These are phyloP conservation scores for Myotisia sp. DNA, from an alignment of 2,329 filamentous ascomycete genomes.

Conservation along the genomic window DNA sequence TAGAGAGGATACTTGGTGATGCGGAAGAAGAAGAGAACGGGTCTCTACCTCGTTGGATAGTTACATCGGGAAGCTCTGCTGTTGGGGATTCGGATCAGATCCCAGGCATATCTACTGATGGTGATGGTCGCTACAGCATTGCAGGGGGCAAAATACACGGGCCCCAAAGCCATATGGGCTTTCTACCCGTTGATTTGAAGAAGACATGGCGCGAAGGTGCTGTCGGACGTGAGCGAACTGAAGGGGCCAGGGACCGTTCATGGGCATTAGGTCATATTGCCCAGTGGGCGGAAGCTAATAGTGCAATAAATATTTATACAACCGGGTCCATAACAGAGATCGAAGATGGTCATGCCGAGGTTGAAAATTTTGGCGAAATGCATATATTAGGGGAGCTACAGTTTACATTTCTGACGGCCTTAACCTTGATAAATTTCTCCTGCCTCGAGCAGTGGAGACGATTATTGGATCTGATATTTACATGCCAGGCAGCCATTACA, in stretches of 20 bases:
- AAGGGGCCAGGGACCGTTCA: constrained; percentile 47
- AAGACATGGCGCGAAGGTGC: constrained; percentile 49
- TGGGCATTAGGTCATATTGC: constrained; percentile 46
- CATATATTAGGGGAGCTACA: constrained; percentile 45
- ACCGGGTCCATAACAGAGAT: background rate
- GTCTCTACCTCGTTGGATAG: constrained; percentile 35
- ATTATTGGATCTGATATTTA: constrained; percentile 42
- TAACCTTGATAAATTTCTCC: constrained; percentile 52
- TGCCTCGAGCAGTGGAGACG: constrained; percentile 54
- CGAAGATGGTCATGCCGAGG: background rate
- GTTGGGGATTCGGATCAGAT: constrained; percentile 44
- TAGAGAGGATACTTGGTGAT: constrained; percentile 38
- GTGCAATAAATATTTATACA: constrained; percentile 17
- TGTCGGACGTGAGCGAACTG: constrained; percentile 47
- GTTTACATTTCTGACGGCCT: constrained; percentile 47
- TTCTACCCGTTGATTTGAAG: constrained; percentile 47
- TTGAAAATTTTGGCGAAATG: constrained; percentile 17
- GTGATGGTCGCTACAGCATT: constrained; percentile 11
- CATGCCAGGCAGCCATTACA: constrained; percentile 38
- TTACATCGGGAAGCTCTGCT: constrained; percentile 46
- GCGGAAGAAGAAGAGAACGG: constrained; percentile 17
- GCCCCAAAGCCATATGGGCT: constrained; percentile 35
- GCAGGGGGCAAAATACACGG: constrained; percentile 18
- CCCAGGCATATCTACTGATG: constrained; percentile 36
- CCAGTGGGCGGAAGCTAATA: constrained; percentile 20